A percentile compares a stretch with the other conserved stretches of the same genome.
Evolutionary conservation across 1,284 basidiomycete genomes (phyloP).

Genomic region (Caloboletus inedulis): DNA sequence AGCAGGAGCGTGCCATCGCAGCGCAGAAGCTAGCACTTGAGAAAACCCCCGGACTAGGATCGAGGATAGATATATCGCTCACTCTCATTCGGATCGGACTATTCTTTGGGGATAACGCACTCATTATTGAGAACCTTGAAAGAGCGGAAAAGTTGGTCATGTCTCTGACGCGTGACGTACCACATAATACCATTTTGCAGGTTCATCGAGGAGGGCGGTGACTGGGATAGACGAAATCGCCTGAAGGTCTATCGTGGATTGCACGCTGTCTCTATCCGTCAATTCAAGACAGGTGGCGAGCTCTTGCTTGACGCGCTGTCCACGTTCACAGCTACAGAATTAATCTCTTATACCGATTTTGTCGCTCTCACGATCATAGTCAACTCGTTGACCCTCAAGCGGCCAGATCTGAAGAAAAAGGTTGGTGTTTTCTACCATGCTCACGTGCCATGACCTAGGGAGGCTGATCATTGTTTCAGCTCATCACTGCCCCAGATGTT

Average conservation of each 20-base stretch:
- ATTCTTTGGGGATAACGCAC: conserved; percentile 82
- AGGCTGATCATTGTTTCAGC: conserved; percentile 36
- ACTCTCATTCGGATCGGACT: conserved; percentile 88
- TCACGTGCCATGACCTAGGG: neutral
- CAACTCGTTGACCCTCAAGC: conserved; percentile 72
- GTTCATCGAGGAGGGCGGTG: conserved; percentile 92
- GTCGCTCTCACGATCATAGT: conserved; percentile 84
- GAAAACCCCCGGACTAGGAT: conserved; percentile 92
- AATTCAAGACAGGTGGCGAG: conserved; percentile 70
- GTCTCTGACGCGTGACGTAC: neutral
- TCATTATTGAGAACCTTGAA: conserved; percentile 73
- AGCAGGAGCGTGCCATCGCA: conserved; percentile 69
- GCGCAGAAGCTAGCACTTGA: conserved; percentile 85
- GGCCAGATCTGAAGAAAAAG: conserved; percentile 93
- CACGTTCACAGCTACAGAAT: conserved; percentile 92
- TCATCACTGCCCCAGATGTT: conserved; percentile 69
- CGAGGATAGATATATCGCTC: conserved; percentile 89
- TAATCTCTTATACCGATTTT: conserved; percentile 90
- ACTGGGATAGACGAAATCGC: conserved; percentile 96
- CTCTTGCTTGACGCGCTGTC: conserved; percentile 88
- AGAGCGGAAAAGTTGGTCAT: conserved; percentile 75
- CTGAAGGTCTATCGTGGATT: conserved; percentile 95
- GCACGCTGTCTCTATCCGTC: conserved; percentile 82
- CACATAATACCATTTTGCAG: conserved; percentile 40
- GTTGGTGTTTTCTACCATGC: conserved; percentile 37